phyloP scores from a whole-genome alignment of 495 filamentous ascomycete genomes.

The Penicillium lagena region DNA sequence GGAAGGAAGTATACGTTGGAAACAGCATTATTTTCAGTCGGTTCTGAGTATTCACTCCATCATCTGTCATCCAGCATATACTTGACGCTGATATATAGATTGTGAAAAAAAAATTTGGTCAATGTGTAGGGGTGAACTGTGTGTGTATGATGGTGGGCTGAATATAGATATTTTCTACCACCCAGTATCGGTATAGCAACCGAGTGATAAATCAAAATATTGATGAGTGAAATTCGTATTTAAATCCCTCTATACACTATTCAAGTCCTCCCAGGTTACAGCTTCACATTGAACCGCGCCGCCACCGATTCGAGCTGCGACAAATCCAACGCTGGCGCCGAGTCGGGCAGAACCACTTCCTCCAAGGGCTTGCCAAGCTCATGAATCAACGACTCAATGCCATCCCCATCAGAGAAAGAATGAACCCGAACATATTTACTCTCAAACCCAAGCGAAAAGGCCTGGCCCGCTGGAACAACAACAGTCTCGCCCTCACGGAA shows the following conservation, averaged over 20 bases:
- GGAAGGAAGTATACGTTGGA: neutral
- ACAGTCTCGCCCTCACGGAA: conserved; percentile 37
- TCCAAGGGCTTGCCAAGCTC: conserved; percentile 18
- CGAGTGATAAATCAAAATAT: no score
- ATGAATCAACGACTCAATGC: conserved; percentile 30
- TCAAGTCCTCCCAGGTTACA: conserved; percentile 3
- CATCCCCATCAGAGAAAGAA: conserved; percentile 38
- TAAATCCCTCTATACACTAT: neutral
- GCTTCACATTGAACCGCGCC: conserved; percentile 11
- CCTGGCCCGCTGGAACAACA: conserved; percentile 34
- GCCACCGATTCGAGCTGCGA: conserved; percentile 9
- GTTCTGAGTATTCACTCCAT: neutral
- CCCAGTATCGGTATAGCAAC: no score
- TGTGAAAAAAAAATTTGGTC: no score
- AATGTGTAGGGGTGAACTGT: no score
- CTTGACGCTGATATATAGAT: no score
- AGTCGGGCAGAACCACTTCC: conserved; percentile 21
- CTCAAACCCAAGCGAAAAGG: conserved; percentile 28
- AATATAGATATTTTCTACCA: no score
- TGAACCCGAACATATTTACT: conserved; percentile 35
- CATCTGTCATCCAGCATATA: no score
- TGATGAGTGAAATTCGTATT: no score
- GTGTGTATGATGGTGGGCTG: no score
- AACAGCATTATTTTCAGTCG: no score
- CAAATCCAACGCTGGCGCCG: conserved; percentile 16